Evolutionary conservation across 257 asterid genomes (phyloP).

Genomic region (Penstemon davidsonii): DNA sequence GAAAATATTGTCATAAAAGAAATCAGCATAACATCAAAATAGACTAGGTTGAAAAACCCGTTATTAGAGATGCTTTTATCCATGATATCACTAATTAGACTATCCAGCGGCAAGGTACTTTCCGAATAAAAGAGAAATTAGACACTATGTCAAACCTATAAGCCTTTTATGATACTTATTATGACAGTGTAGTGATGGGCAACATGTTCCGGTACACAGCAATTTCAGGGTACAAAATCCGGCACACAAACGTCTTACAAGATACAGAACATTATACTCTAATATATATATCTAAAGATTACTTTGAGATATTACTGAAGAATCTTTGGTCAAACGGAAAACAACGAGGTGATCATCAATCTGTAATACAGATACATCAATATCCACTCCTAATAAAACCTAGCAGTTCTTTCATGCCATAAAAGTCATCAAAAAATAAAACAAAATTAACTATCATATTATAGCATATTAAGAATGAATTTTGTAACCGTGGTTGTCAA

Average conservation of each 20-base stretch:
- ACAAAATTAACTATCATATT: background rate
- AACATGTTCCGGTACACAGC: conserved; percentile 14
- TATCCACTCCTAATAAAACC: conserved; percentile 14
- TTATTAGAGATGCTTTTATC: conserved; percentile 1
- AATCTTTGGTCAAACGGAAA: background rate
- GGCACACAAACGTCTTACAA: background rate
- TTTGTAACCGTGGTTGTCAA: background rate
- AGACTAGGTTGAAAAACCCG: conserved; percentile 2
- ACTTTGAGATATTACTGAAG: background rate
- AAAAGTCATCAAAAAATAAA: background rate
- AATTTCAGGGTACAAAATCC: conserved; percentile 11
- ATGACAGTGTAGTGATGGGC: background rate
- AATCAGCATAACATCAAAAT: background rate
- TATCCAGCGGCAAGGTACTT: background rate
- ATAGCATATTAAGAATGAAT: background rate
- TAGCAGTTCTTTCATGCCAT: conserved; percentile 17
- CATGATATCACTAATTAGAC: conserved; percentile 6
- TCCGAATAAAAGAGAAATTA: conserved; percentile 8
- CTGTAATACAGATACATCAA: background rate
- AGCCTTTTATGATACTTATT: conserved; percentile 10
- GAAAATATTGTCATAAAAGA: conserved; percentile 16
- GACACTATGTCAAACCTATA: conserved; percentile 10
- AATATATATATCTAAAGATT: background rate
- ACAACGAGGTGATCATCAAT: background rate
- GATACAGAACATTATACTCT: background rate